Percentiles rank a stretch among this genome's conserved stretches.
Conservation (phyloP, 495 filamentous ascomycete genomes). For the Penicillium paradoxum region DNA sequence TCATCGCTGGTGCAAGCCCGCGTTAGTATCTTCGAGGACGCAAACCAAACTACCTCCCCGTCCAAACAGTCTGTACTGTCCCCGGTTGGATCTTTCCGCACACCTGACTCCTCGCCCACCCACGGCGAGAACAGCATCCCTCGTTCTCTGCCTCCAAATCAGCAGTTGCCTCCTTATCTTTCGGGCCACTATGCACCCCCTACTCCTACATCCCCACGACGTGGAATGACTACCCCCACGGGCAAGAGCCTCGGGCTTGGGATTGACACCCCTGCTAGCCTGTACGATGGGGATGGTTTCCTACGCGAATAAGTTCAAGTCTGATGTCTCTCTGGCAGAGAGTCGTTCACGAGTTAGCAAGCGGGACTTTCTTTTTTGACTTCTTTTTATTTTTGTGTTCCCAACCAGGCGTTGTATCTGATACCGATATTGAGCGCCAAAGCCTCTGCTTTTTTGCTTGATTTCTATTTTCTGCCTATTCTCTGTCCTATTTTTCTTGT, state of each 20-base stretch:
- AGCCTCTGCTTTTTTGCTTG: conserved; percentile 13
- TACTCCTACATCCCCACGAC: conserved; percentile 16
- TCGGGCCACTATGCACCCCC: conserved; percentile 10
- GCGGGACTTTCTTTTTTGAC: background rate
- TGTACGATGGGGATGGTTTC: conserved; percentile 49
- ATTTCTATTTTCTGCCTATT: conserved; percentile 7
- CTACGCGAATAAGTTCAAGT: conserved; percentile 32
- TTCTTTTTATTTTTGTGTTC: background rate
- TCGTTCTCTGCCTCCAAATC: conserved; percentile 10
- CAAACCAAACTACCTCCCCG: conserved; percentile 16
- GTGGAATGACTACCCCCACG: conserved; percentile 29
- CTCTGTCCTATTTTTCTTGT: no score
- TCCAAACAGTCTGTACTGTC: conserved; percentile 3
- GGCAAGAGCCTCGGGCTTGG: conserved; percentile 33
- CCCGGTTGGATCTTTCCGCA: conserved; percentile 8
- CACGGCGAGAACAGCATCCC: conserved; percentile 9
- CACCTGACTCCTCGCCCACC: conserved; percentile 11
- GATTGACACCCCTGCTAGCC: conserved; percentile 39
- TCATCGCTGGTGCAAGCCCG: conserved; percentile 16
- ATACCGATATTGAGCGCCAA: conserved; percentile 13
- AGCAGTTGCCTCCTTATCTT: conserved; percentile 11
- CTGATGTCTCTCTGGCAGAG: background rate
- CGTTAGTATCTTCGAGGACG: conserved; percentile 42
- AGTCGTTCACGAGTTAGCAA: background rate
- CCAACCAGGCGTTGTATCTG: conserved; percentile 6